Conservation (phyloP, 305 asterid genomes). For the Fraxinus ornus region DNA sequence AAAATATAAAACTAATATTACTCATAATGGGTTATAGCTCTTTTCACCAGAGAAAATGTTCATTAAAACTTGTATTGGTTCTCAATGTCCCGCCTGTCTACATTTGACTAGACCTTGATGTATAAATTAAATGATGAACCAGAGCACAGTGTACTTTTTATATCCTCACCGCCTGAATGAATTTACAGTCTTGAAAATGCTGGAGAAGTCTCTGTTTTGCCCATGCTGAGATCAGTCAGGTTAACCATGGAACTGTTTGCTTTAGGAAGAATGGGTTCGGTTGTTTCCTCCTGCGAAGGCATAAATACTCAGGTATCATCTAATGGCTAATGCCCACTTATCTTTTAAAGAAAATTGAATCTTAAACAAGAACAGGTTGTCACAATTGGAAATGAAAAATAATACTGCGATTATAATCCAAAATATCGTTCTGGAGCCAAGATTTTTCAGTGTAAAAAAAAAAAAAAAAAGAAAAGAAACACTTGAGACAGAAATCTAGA, state of each 20-base stretch:
- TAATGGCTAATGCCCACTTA: constrained; percentile 15
- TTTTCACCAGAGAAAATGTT: neutral
- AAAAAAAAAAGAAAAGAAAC: neutral
- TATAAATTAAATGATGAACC: neutral
- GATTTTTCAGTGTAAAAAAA: neutral
- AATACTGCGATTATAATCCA: neutral
- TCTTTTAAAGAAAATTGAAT: constrained; percentile 3
- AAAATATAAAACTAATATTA: neutral
- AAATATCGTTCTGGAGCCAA: neutral
- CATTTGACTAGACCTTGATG: neutral
- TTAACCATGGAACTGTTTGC: constrained; percentile 61
- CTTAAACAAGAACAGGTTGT: neutral
- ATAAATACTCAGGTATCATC: constrained; percentile 54
- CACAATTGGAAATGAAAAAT: neutral
- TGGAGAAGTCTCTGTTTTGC: constrained; percentile 78
- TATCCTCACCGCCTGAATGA: constrained; percentile 14
- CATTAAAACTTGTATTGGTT: neutral
- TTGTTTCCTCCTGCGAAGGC: constrained; percentile 43
- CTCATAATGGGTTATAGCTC: neutral
- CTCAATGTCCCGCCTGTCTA: neutral
- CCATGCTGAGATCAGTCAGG: constrained; percentile 87
- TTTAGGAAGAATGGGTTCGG: constrained; percentile 37
- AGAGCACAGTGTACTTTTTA: neutral
- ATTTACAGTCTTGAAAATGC: constrained; percentile 87
- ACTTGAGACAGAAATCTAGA: neutral